Base-by-base conservation (phyloP, 179 eudicot genomes). In the Pouteria campechiana region DNA sequence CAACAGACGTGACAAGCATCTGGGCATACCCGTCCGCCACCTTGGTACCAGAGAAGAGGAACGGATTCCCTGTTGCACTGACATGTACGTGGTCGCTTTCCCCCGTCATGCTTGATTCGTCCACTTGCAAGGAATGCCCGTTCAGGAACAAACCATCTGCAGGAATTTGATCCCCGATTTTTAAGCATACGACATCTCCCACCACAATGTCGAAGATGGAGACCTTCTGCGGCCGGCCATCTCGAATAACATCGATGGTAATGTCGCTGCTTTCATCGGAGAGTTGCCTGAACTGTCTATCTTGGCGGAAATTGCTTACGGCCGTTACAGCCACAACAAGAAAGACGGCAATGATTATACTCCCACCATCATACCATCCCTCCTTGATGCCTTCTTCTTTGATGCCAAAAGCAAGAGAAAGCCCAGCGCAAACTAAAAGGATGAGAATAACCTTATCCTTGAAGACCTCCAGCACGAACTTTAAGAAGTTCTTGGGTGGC, bases 341-440 rank as follows among this genome's bases (percentile, higher is more conserved):
- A 25, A 69, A 32, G 6, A 65, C 48, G 0, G 65, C 69, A 2
- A 54, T 37, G n/a, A 71, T 22, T 18, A 71, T 66, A 46, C 65
- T 58, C 21, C 69, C 77, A 0, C 69, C 77, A 8, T 66, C 67
- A 11, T 48, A 60, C 66, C 73, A 71, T 10, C 73, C 73, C 25
- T 71, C 57, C 28, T 46, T 14, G 0, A n/a, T 20, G 0, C 73
- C 73, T 8, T 66, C 27, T 18, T 52, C 53, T 17, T 57, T 61
- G 33, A 61, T 56, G 6, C 69, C 72, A 17, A 65, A 61, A 2
- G 52, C 73, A 3, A 66, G 65, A 0, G 77, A 61, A 16, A 71
- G 63, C 0, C 44, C 56, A 2, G 66, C 70, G 16, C 73, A 71
- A 0, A 41, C 47, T 8, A 67, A 17, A 8, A 71, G 67, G 14